Evolutionary conservation across 495 filamentous ascomycete species (phyloP).

Genomic region (Penicillium coprophilum): DNA sequence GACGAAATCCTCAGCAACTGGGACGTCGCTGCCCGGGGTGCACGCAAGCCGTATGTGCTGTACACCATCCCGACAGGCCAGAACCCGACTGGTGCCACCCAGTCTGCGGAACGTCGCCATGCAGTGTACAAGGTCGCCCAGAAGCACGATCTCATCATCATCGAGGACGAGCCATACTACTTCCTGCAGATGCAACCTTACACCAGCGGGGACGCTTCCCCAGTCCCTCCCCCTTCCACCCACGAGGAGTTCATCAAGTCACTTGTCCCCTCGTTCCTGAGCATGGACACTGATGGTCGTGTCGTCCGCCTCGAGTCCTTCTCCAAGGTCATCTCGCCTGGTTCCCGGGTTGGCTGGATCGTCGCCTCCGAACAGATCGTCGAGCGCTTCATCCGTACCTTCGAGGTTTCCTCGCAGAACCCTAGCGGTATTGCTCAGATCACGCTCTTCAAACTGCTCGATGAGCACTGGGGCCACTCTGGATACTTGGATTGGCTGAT

Average conservation of each 20-base stretch:
- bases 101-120: conserved; percentile 59
- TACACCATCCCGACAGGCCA: conserved; percentile 65
- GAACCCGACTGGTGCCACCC: conserved; percentile 90
- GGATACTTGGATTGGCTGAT: conserved; percentile 92
- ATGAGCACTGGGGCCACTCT: conserved; percentile 91
- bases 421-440: conserved; percentile 82
- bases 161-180: conserved; percentile 99
- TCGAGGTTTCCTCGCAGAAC: conserved; percentile 78
- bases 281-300: conserved; percentile 63
- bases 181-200: conserved; percentile 96
- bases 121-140: conserved; percentile 74
- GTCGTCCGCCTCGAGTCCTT: conserved; percentile 69
- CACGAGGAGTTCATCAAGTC: conserved; percentile 60
- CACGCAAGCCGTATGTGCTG: conserved; percentile 69
- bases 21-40: conserved; percentile 56
- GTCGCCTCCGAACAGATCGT: conserved; percentile 77
- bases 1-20: conserved; percentile 67
- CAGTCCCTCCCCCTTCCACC: conserved; percentile 52
- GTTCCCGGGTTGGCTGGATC: conserved; percentile 62
- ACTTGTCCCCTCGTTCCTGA: conserved; percentile 61
- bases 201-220: conserved; percentile 49
- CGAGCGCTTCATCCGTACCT: conserved; percentile 72
- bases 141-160: conserved; percentile 81
- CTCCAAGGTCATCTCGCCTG: conserved; percentile 65
- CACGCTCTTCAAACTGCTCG: conserved; percentile 81